Conservation (phyloP, 768 basidiomycete genomes). For the Kondoa malvinella region DNA sequence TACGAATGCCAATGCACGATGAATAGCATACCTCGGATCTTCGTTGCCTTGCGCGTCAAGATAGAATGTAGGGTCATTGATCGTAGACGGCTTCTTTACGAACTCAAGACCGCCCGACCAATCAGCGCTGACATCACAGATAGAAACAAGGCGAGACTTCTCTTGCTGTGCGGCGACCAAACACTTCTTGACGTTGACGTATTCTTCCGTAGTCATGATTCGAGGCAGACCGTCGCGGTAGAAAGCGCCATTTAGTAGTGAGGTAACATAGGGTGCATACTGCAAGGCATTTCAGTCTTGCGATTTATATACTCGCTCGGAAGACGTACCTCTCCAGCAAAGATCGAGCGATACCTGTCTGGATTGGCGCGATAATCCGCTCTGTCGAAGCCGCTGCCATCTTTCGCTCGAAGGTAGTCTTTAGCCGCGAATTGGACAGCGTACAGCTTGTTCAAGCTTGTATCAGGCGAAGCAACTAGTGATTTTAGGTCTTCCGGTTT, state of each 20-base stretch:
- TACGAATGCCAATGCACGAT: conserved; percentile 32
- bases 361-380: neutral
- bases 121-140: neutral
- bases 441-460: neutral
- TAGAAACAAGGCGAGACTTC: neutral
- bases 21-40: neutral
- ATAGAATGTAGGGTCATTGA: conserved; percentile 50
- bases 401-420: neutral
- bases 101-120: conserved; percentile 68
- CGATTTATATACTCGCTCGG: neutral
- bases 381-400: neutral
- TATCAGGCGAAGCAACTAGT: neutral
- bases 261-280: neutral
- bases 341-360: neutral
- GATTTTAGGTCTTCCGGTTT: neutral
- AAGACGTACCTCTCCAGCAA: neutral
- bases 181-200: neutral
- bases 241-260: neutral
- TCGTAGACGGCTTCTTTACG: conserved; percentile 55
- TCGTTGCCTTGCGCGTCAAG: conserved; percentile 21
- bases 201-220: neutral
- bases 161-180: neutral
- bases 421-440: neutral
- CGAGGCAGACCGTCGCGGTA: neutral
- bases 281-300: neutral